Evolutionary conservation across 805 yeast genomes (phyloP), one percentile per base, ranked within the genome.

Genomic region (Kazachstania martiniae): DNA sequence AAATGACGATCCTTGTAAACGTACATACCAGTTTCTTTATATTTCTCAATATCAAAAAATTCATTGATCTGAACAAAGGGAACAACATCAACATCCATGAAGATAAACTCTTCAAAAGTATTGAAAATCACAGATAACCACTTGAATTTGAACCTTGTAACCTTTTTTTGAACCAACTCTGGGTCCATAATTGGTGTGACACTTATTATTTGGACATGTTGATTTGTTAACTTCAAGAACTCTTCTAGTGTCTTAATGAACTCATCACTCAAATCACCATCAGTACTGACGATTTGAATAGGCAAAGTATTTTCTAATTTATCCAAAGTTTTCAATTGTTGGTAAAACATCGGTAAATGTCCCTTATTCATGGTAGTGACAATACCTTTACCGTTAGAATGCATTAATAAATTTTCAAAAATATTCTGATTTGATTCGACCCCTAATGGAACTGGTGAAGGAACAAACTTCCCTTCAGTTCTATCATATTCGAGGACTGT

Each of bases 11-110:
- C 37, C 4, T 27, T 24, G 27, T 13, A 35, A 10, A 35, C 8
- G 10, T 22, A 16, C 3, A 29, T 29, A 12, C 45, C 45, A 17
- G 40, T 16, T 39, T 33, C 42, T 58, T 24, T 19, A 28, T 47
- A 47, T 22, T 39, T 45, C 12, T 21, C 15, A 8, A 16, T 29
- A 3, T 37, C 26, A 21, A 61, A 50, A 10, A 44, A 49, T 2
- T 53, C 47, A 2, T 62, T 59, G 1, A 59, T 38, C 34, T 69
- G 66, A 1, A 61, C 50, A 25, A 67, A 47, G 1, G 68, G 54
- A 2, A 70, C 68, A 0, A 68, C 55, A 46, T 72, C 78, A 3
- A 74, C 66, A 46, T 73, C 79, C 18, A 73, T 34, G 18, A 73
- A 53, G 8, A 72, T 50, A 23, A 64, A 56, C 40, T 71, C 70